Evolutionary conservation across 768 basidiomycete genomes (phyloP).

Genomic region (Lepiota brunneoincarnata): DNA sequence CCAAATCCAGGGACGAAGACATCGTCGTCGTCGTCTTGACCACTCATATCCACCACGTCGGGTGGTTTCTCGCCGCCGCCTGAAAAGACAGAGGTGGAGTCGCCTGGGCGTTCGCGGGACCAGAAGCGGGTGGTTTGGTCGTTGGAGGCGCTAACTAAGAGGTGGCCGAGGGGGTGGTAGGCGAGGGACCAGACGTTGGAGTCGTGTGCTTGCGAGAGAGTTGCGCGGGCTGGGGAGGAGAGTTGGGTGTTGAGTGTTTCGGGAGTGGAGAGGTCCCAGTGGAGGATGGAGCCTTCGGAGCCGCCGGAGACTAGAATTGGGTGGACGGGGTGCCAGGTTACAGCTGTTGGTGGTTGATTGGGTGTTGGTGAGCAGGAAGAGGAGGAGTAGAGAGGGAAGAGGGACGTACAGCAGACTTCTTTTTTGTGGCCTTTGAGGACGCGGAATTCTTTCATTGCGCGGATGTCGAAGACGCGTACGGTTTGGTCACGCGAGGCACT

Average conservation of each 20-base stretch:
- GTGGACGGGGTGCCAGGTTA: conserved; percentile 96
- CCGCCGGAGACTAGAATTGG: conserved; percentile 92
- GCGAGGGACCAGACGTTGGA: conserved; percentile 95
- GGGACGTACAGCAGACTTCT: conserved; percentile 88
- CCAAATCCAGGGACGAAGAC: conserved; percentile 64
- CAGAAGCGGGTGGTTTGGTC: conserved; percentile 99
- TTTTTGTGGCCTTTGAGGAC: conserved; percentile 95
- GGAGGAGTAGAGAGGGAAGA: background rate
- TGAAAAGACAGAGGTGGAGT: conserved; percentile 70
- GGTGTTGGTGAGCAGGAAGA: background rate
- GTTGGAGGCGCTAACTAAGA: conserved; percentile 92
- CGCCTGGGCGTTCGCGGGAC: conserved; percentile 89
- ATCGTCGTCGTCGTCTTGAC: conserved; percentile 75
- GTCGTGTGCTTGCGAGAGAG: conserved; percentile 95
- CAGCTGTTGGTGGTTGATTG: conserved; percentile 43
- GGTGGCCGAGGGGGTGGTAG: conserved; percentile 94
- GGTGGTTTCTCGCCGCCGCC: conserved; percentile 86
- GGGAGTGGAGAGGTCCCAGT: conserved; percentile 87
- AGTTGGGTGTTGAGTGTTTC: conserved; percentile 1
- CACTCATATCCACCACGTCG: conserved; percentile 52
- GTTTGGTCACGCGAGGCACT: conserved; percentile 95
- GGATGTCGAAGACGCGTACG: conserved; percentile 94
- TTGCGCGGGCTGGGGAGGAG: conserved; percentile 65
- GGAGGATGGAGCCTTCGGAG: conserved; percentile 88
- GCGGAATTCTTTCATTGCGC: conserved; percentile 95